Conservation (phyloP, 768 basidiomycete species). For the Psilocybe cubensis region DNA sequence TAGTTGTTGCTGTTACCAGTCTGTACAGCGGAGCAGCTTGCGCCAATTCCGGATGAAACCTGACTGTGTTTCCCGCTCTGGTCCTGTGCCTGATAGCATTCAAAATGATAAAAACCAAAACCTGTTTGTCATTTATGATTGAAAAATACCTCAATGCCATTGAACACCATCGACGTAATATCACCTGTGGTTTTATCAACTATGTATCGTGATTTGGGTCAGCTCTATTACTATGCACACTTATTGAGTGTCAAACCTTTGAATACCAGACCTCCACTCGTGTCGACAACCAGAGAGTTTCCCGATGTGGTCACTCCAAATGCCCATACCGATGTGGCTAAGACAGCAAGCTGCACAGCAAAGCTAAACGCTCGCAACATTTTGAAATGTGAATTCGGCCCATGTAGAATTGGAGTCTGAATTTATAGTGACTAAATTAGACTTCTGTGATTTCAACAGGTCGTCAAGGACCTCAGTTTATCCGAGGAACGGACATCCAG, state of each 20-base stretch:
- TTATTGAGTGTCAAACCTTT: slow-evolving; percentile 24
- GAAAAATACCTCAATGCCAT: slow-evolving; percentile 33
- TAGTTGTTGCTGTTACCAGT: slow-evolving; percentile 37
- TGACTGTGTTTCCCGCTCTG: slow-evolving; percentile 32
- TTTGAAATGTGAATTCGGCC: background rate
- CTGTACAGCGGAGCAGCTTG: slow-evolving; percentile 29
- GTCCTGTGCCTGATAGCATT: slow-evolving; percentile 31
- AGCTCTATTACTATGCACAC: background rate
- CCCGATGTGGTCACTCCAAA: slow-evolving; percentile 37
- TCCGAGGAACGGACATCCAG: slow-evolving; percentile 3
- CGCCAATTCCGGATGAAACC: slow-evolving; percentile 35
- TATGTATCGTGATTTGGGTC: slow-evolving; percentile 1
- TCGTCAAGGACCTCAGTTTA: background rate
- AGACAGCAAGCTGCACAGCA: slow-evolving; percentile 7
- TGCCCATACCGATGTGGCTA: slow-evolving; percentile 11
- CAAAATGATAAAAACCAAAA: background rate
- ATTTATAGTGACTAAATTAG: background rate
- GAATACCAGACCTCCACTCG: slow-evolving; percentile 35
- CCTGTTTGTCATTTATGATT: too few relatives aligned
- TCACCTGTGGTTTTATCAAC: slow-evolving; percentile 36
- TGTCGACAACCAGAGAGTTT: slow-evolving; percentile 32
- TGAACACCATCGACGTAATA: slow-evolving; percentile 38
- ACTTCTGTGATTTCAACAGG: background rate
- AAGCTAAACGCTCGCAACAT: slow-evolving; percentile 1
- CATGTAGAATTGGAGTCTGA: background rate